A percentile compares a stretch with the other conserved stretches of the same genome.
These are phyloP conservation scores for Saccharum officinarum DNA, from an alignment of 176 grass and related monocot species.

Conservation along the genomic window DNA sequence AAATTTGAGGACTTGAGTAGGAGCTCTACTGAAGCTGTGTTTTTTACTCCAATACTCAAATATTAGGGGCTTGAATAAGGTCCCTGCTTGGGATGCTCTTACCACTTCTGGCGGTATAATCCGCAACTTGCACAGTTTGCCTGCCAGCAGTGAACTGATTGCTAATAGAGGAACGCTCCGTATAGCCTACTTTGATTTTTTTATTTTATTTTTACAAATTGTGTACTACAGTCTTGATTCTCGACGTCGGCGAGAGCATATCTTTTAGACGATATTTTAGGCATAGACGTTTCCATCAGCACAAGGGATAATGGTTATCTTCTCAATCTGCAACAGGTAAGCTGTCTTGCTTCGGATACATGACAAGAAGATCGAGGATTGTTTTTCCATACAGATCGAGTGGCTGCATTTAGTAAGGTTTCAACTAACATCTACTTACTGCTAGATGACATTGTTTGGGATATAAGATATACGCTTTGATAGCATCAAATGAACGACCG, in stretches of 20 bases:
- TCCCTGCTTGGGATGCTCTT: too few species aligned
- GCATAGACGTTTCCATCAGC: background rate
- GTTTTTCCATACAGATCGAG: background rate
- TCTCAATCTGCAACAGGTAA: slow-evolving; percentile 2
- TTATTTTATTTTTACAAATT: background rate
- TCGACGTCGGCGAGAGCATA: background rate
- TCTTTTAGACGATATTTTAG: background rate
- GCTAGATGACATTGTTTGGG: background rate
- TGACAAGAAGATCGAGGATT: background rate
- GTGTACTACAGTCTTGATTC: background rate
- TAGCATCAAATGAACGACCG: background rate
- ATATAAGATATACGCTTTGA: background rate
- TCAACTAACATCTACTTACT: background rate
- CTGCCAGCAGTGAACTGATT: too few species aligned
- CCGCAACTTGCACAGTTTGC: background rate
- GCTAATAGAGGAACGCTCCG: background rate
- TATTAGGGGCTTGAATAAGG: too few species aligned
- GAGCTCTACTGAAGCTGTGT: too few species aligned
- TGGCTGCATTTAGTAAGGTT: background rate
- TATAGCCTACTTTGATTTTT: background rate
- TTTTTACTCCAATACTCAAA: too few species aligned
- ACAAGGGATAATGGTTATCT: background rate
- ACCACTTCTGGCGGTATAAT: background rate
- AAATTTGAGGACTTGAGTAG: too few species aligned
- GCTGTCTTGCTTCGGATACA: background rate